Percentiles rank a stretch among this genome's conserved stretches.
phyloP scores from a whole-genome alignment of 2,329 filamentous ascomycete genomes.

The Arachnomyces sp. region DNA sequence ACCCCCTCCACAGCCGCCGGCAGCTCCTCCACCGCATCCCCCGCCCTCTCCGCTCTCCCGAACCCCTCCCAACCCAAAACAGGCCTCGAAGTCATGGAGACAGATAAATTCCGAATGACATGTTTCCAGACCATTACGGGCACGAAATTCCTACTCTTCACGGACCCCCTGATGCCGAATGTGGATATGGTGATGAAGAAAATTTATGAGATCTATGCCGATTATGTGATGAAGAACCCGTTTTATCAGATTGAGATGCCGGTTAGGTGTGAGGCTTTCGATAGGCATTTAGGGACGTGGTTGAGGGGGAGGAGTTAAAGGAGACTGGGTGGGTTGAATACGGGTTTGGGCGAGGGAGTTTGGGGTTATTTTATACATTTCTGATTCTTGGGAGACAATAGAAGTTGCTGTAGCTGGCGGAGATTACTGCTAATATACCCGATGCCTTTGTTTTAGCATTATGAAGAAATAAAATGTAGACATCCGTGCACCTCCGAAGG shows the following conservation, averaged over 20 bases:
- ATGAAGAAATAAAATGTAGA: too few species aligned
- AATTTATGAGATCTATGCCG: conserved; percentile 90
- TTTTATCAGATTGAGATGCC: conserved; percentile 99
- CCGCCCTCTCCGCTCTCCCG: conserved; percentile 22
- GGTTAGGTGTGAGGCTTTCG: conserved; percentile 88
- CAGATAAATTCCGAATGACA: conserved; percentile 86
- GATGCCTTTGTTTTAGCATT: too few species aligned
- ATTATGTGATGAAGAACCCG: conserved; percentile 99
- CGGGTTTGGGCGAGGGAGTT: conserved; percentile 17
- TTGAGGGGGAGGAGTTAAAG: conserved; percentile 54
- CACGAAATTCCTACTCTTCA: conserved; percentile 92
- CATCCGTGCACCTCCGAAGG: too few species aligned
- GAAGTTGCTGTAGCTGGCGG: too few species aligned
- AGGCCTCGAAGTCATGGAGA: conserved; percentile 87
- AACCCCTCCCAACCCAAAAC: conserved; percentile 33
- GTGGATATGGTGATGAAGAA: conserved; percentile 73
- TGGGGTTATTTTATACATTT: conserved; percentile 9
- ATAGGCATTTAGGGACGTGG: conserved; percentile 73
- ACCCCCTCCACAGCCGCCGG: conserved; percentile 26
- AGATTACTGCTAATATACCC: too few species aligned
- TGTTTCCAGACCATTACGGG: conserved; percentile 94
- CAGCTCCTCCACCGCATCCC: conserved; percentile 19
- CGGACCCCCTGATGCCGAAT: conserved; percentile 73
- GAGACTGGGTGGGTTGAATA: conserved; percentile 4
- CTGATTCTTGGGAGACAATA: background rate